Percentiles rank a stretch among this genome's conserved stretches.
Evolutionary conservation across 2,329 filamentous ascomycete genomes (phyloP).

Genomic region (Xylariaceae sp.): DNA sequence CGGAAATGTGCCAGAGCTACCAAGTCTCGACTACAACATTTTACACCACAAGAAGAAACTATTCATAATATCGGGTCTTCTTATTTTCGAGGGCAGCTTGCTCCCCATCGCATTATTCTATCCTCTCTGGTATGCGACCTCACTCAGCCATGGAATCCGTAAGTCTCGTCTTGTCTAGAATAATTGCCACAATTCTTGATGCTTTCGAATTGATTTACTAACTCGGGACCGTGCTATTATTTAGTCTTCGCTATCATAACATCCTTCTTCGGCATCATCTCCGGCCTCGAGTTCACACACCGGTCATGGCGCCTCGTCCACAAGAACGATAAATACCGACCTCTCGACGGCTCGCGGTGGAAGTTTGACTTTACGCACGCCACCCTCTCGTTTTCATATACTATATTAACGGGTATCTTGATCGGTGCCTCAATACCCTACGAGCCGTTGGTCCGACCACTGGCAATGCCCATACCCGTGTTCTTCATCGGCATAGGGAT

Average conservation of each 20-base stretch:
- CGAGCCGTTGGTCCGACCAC: conserved; percentile 44
- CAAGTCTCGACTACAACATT: conserved; percentile 35
- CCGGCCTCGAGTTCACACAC: conserved; percentile 49
- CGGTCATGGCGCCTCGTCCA: conserved; percentile 46
- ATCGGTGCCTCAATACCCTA: conserved; percentile 50
- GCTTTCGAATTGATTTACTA: no score
- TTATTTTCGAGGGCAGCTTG: conserved; percentile 45
- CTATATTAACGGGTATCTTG: conserved; percentile 46
- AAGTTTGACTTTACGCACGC: conserved; percentile 48
- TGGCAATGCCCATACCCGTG: conserved; percentile 49
- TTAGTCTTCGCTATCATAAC: conserved; percentile 50
- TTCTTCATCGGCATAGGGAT: conserved; percentile 47
- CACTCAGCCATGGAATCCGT: conserved; percentile 34
- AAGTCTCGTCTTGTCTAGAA: conserved; percentile 23
- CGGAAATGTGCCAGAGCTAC: conserved; percentile 23
- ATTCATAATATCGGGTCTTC: conserved; percentile 42
- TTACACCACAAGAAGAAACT: conserved; percentile 40
- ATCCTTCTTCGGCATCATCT: conserved; percentile 53
- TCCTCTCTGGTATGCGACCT: conserved; percentile 39
- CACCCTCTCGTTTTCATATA: conserved; percentile 44
- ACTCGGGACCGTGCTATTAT: no score
- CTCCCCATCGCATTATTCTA: conserved; percentile 53
- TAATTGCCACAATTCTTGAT: no score
- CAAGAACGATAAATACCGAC: conserved; percentile 47
- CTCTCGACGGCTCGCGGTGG: conserved; percentile 46